Evolutionary conservation across 2,329 filamentous ascomycete species (phyloP).

Genomic region (Didymella keratinophila): DNA sequence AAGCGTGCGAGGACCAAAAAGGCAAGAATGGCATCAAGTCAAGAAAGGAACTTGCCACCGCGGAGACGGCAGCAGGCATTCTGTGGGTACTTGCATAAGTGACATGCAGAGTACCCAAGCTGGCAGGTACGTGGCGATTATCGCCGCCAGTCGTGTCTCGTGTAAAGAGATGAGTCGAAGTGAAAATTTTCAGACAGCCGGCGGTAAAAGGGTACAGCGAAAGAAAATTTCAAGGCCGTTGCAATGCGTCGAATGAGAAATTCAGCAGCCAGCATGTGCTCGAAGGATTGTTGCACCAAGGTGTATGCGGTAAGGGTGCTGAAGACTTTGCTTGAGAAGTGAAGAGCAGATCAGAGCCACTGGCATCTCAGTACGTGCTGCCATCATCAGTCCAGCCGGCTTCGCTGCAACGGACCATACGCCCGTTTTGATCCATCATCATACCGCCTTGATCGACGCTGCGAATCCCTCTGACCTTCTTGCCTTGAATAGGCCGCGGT

Average conservation of each 20-base stretch:
- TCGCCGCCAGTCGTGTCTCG: constrained; percentile 31
- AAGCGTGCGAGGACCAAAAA: constrained; percentile 15
- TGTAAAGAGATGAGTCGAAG: constrained; percentile 25
- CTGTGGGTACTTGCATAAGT: constrained; percentile 13
- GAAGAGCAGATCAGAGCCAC: neutral
- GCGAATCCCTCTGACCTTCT: constrained; percentile 54
- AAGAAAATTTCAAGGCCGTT: constrained; percentile 14
- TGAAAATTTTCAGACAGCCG: constrained; percentile 23
- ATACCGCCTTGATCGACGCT: constrained; percentile 54
- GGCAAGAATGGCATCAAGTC: constrained; percentile 3
- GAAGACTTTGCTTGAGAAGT: neutral
- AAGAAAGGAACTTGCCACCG: constrained; percentile 1
- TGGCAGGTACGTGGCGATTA: constrained; percentile 39
- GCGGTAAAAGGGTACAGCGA: constrained; percentile 8
- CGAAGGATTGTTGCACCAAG: neutral
- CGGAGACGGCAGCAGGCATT: constrained; percentile 1
- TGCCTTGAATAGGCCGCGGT: constrained; percentile 46
- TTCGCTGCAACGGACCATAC: constrained; percentile 59
- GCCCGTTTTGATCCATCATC: constrained; percentile 53
- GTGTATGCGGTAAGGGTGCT: neutral
- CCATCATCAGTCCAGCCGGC: constrained; percentile 63
- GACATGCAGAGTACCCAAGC: constrained; percentile 21
- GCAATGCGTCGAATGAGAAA: constrained; percentile 2
- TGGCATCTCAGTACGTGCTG: constrained; percentile 41
- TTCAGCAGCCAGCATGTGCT: neutral